Conservation (phyloP, 176 grass and related monocot genomes). For the Hyparrhenia diplandra region DNA sequence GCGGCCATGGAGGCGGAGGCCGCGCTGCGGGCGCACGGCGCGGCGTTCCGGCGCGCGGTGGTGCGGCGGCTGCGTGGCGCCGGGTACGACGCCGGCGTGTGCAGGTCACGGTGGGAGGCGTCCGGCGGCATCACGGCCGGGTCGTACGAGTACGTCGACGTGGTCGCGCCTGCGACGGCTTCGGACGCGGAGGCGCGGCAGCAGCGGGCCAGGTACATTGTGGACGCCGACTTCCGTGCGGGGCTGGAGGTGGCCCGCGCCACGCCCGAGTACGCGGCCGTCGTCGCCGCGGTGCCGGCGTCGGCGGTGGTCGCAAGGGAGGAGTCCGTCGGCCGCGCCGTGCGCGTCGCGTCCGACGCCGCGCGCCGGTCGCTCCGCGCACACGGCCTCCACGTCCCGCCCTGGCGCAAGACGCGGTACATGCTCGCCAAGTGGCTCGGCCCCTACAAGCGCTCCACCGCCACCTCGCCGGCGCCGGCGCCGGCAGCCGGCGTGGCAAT, state of each 20-base stretch:
- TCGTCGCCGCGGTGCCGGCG: constrained; percentile 41
- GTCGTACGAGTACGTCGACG: constrained; percentile 93
- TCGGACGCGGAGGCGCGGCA: neutral
- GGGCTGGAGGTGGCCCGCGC: constrained; percentile 78
- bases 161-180: constrained; percentile 24
- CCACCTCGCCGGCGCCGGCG: neutral
- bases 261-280: constrained; percentile 52
- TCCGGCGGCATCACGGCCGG: constrained; percentile 47
- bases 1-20: constrained; percentile 37
- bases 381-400: constrained; percentile 70
- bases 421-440: constrained; percentile 98
- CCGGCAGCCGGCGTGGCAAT: neutral
- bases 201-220: constrained; percentile 66
- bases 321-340: constrained; percentile 54
- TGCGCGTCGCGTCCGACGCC: constrained; percentile 52
- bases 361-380: constrained; percentile 56
- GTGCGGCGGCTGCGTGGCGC: constrained; percentile 33
- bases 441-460: constrained; percentile 63
- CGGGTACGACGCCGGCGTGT: constrained; percentile 86
- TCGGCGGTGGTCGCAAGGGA: constrained; percentile 52
- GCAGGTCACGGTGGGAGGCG: constrained; percentile 69
- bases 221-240: constrained; percentile 67
- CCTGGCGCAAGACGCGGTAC: constrained; percentile 83
- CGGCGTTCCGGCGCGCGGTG: constrained; percentile 55
- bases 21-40: constrained; percentile 21